Evolutionary conservation across 352 stramenopile species (phyloP).

Genomic region (Pythium aphanidermatum): DNA sequence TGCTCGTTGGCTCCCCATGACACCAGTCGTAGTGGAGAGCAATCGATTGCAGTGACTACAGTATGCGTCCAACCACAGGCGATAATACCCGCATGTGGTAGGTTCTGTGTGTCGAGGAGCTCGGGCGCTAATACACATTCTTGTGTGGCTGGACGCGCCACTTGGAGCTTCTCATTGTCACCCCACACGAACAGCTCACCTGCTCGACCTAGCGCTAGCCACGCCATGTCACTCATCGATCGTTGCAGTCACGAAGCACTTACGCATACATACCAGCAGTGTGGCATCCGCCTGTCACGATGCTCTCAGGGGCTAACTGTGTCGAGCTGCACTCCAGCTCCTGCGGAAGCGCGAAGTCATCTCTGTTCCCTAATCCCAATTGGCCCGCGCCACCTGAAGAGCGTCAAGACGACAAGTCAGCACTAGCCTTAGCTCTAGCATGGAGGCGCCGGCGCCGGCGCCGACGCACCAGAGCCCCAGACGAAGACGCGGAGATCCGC

Average conservation of each 20-base stretch:
- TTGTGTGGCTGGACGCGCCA: slow-evolving; percentile 6
- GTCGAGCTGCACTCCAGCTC: background rate
- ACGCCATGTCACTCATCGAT: no score
- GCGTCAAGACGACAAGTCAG: background rate
- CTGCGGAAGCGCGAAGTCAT: slow-evolving; percentile 55
- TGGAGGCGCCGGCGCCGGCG: background rate
- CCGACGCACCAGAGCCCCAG: slow-evolving; percentile 53
- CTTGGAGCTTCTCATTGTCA: slow-evolving; percentile 48
- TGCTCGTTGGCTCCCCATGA: slow-evolving; percentile 55
- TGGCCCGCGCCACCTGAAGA: slow-evolving; percentile 51
- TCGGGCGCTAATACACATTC: background rate
- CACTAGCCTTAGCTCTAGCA: background rate
- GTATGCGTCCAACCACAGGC: slow-evolving; percentile 76
- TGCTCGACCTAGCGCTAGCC: slow-evolving; percentile 4
- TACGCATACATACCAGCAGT: slow-evolving; percentile 38
- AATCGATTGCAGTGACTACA: slow-evolving; percentile 24
- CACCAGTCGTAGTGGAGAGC: slow-evolving; percentile 12
- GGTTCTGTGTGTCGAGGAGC: background rate
- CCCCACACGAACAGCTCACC: slow-evolving; percentile 64
- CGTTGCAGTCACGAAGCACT: background rate
- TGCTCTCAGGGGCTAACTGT: slow-evolving; percentile 24
- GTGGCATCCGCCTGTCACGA: slow-evolving; percentile 63
- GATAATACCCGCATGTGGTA: no score
- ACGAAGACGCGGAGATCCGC: slow-evolving; percentile 13
- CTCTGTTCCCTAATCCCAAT: slow-evolving; percentile 43